These are phyloP conservation scores for Kuraishia floccosa DNA, from an alignment of 805 yeast genomes.

Conservation along the genomic window DNA sequence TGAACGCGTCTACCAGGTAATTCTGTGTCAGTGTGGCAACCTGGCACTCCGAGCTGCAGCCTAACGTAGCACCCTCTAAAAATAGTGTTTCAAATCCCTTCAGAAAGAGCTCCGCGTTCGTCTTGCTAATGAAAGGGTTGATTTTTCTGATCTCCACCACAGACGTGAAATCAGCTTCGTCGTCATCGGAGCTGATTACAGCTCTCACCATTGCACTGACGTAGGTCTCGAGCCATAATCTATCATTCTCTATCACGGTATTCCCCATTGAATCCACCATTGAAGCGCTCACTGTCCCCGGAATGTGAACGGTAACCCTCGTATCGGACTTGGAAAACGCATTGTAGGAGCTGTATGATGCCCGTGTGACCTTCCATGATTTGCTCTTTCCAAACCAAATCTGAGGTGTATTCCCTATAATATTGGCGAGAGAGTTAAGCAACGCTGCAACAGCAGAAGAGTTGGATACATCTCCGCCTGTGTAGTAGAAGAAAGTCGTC, in stretches of 20 bases:
- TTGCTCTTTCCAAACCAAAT: constrained; percentile 73
- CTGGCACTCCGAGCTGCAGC: constrained; percentile 56
- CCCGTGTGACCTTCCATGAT: constrained; percentile 59
- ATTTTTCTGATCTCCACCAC: constrained; percentile 79
- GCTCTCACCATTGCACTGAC: constrained; percentile 68
- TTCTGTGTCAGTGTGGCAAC: constrained; percentile 53
- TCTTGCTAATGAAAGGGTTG: constrained; percentile 54
- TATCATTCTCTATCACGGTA: constrained; percentile 34
- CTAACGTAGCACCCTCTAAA: constrained; percentile 53
- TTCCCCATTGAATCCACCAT: constrained; percentile 39
- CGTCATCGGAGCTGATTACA: constrained; percentile 56
- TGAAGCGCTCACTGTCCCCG: constrained; percentile 57
- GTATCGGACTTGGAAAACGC: constrained; percentile 53
- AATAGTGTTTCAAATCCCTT: constrained; percentile 58
- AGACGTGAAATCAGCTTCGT: constrained; percentile 56
- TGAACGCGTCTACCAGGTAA: constrained; percentile 65
- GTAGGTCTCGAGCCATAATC: constrained; percentile 51
- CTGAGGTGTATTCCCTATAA: constrained; percentile 52
- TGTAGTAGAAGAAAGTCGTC: constrained; percentile 65
- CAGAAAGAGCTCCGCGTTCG: constrained; percentile 41
- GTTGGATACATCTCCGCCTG: constrained; percentile 68
- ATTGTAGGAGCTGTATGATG: constrained; percentile 59
- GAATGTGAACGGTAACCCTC: constrained; percentile 61
- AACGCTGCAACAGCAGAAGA: constrained; percentile 73
- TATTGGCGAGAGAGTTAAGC: constrained; percentile 53